Percentiles rank a stretch among this genome's conserved stretches.
Conservation (phyloP, 148 eudicot species). For the Persicaria tinctoria region DNA sequence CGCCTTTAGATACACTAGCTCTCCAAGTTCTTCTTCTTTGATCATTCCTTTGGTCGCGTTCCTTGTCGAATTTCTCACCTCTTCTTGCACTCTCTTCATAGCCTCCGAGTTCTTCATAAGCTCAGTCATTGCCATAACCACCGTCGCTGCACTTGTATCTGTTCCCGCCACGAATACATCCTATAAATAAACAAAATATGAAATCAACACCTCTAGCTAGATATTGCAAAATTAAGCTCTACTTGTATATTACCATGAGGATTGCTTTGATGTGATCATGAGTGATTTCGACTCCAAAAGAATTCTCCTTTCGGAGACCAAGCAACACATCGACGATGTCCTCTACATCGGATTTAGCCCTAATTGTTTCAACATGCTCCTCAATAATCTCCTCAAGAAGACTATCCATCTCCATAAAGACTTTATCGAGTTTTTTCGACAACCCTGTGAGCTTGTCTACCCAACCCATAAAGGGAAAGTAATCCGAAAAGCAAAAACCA, state of each 20-base stretch:
- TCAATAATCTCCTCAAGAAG: slow-evolving; percentile 20
- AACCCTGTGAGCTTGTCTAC: slow-evolving; percentile 18
- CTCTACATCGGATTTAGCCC: not conserved
- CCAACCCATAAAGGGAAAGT: slow-evolving; percentile 23
- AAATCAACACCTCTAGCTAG: too few species aligned
- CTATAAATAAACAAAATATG: not conserved
- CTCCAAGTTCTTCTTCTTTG: slow-evolving; percentile 19
- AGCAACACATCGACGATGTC: slow-evolving; percentile 15
- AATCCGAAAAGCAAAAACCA: slow-evolving; percentile 17
- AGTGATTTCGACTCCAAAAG: not conserved
- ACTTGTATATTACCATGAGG: not conserved
- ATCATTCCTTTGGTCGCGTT: slow-evolving; percentile 3
- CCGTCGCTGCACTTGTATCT: slow-evolving; percentile 20
- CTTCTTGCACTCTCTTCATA: slow-evolving; percentile 30
- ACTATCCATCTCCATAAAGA: slow-evolving; percentile 16
- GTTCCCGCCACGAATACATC: slow-evolving; percentile 26
- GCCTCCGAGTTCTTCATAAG: slow-evolving; percentile 19
- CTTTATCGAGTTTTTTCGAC: slow-evolving; percentile 14
- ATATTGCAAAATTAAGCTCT: too few species aligned
- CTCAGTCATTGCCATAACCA: slow-evolving; percentile 36
- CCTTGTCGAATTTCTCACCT: not conserved
- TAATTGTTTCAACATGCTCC: slow-evolving; percentile 14
- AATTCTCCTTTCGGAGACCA: not conserved
- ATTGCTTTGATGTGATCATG: slow-evolving; percentile 1
- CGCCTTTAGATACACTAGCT: slow-evolving; percentile 24